Percentiles rank a stretch among this genome's conserved stretches.
Evolutionary conservation across 805 yeast species (phyloP).

Genomic region (Suhomyces vadensis): DNA sequence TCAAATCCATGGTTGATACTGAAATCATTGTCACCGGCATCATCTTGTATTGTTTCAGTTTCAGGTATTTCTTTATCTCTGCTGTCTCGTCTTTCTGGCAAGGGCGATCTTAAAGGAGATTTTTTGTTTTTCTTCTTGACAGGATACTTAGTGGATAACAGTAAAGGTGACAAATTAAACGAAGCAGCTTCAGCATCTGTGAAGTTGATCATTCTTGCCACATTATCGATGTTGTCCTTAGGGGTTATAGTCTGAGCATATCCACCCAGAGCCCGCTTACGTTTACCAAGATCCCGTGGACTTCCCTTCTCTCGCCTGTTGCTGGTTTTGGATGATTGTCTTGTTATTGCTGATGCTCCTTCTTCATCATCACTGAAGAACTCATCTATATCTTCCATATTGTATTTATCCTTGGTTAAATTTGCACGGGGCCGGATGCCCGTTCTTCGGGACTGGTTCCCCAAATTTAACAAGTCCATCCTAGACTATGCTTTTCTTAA

Average conservation of each 20-base stretch:
- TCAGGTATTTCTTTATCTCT: slow-evolving; percentile 9
- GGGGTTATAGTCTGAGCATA: slow-evolving; percentile 10
- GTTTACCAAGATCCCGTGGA: slow-evolving; percentile 9
- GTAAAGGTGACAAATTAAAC: slow-evolving; percentile 32
- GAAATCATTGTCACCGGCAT: slow-evolving; percentile 8
- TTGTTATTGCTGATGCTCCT: slow-evolving; percentile 10
- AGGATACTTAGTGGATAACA: slow-evolving; percentile 17
- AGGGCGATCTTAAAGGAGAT: slow-evolving; percentile 33
- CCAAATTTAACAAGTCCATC: slow-evolving; percentile 50
- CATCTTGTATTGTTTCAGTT: too few relatives aligned
- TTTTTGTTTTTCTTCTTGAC: slow-evolving; percentile 25
- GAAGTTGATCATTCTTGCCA: slow-evolving; percentile 38
- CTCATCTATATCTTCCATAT: slow-evolving; percentile 70
- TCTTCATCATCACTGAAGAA: slow-evolving; percentile 58
- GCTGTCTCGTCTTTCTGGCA: slow-evolving; percentile 19
- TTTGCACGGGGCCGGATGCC: slow-evolving; percentile 52
- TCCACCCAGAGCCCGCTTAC: not conserved
- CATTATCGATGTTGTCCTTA: slow-evolving; percentile 22
- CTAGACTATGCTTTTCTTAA: not conserved
- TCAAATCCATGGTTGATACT: slow-evolving; percentile 9
- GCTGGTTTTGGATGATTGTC: not conserved
- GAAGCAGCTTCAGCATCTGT: slow-evolving; percentile 32
- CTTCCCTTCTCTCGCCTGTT: not conserved
- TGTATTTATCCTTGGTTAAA: slow-evolving; percentile 55
- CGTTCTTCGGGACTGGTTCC: slow-evolving; percentile 64